Percentiles rank a stretch among this genome's conserved stretches.
These are phyloP conservation scores for Xylogone sp. DNA, from an alignment of 2,329 filamentous ascomycete genomes.

Conservation along the genomic window DNA sequence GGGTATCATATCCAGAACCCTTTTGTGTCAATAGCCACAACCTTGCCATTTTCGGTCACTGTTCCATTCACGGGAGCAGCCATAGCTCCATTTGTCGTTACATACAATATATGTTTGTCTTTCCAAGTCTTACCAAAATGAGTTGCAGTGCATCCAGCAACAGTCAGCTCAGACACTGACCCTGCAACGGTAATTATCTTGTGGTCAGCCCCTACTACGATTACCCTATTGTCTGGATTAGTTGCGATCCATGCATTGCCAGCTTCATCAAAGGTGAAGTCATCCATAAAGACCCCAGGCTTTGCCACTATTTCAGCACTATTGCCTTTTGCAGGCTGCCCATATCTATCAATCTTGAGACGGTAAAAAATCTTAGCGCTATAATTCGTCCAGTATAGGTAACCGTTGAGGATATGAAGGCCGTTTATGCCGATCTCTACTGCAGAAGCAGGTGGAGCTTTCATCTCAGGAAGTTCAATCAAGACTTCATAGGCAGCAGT, in stretches of 20 bases:
- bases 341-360: background rate
- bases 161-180: no score
- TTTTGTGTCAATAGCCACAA: constrained; percentile 20
- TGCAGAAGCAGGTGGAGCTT: constrained; percentile 2
- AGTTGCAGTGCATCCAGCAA: no score
- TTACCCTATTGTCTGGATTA: no score
- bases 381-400: constrained; percentile 20
- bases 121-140: no score
- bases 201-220: no score
- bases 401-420: constrained; percentile 14
- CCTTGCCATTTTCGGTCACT: constrained; percentile 20
- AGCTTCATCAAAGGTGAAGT: constrained; percentile 8
- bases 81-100: constrained; percentile 19
- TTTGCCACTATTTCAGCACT: constrained; percentile 3
- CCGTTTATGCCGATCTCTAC: constrained; percentile 13
- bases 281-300: constrained; percentile 9
- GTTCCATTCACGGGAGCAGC: constrained; percentile 17
- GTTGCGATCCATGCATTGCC: constrained; percentile 8
- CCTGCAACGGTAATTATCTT: no score
- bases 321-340: constrained; percentile 4
- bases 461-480: constrained; percentile 20
- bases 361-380: constrained; percentile 1
- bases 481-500: constrained; percentile 15
- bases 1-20: no score
- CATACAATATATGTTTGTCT: constrained; percentile 12